Base-by-base conservation (phyloP, 2,329 filamentous ascomycete species). In the Dothideomycetes sp. region DNA sequence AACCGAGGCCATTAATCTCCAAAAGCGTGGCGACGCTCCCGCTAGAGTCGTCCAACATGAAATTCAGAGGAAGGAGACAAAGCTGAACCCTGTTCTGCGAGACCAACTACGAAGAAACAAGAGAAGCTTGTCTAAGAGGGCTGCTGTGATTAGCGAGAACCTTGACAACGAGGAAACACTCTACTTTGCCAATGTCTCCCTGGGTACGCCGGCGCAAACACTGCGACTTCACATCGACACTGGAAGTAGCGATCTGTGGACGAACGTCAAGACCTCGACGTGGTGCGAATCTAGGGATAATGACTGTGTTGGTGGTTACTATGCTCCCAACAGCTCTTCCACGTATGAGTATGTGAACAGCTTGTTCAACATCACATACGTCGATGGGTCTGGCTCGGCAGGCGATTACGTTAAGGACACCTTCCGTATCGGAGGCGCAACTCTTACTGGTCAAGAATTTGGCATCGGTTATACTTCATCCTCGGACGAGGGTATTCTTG, bases 321-420 rank as follows among this genome's bases (percentile, higher is more conserved):
- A 87, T 59, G 58, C 63, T 32, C 72, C 82, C 31, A 81, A 83
- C 55, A 60, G 68, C 1, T 94, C 86, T 0, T 85, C 82, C 2
- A 84, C 85, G 2, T 89, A 88, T 59, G 53, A 70, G 24, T 86
- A 79, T 54, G 60, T 94, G 40, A 79, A 77, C 46, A 78, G 74
- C 53, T 69, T 77, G 44, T 94, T 95, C 66, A 88, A 89, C 62
- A 94, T 94, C 47, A 78, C 79, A 1, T 94, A 94, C 49, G 81
- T 83, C 31, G 87, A 94, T 60, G 84, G 84, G 34, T 83, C 83
- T 0, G 77, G 78, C 4, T 83, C 86, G 1, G 58, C 64, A 1
- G 87, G 88, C 24, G 83, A 91, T 59, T 94, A 94, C 57, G 84
- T 77, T 2, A 78, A 73, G 4, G 88, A 95, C 54, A 81, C 70